A percentile compares a stretch with the other conserved stretches of the same genome.
Evolutionary conservation across 768 basidiomycete genomes (phyloP).

Genomic region (Mycena rebaudengoi): DNA sequence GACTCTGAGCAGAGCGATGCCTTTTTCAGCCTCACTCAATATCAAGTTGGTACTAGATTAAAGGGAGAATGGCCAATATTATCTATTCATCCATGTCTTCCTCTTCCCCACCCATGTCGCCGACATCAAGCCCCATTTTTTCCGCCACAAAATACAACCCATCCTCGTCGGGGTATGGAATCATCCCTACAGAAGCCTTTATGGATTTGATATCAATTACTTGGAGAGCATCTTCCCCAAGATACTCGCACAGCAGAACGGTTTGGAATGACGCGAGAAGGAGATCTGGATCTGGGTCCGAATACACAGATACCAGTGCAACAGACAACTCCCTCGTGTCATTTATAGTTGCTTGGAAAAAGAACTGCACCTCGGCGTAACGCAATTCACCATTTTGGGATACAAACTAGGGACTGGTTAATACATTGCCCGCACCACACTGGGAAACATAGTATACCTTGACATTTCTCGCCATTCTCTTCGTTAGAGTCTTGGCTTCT

Average conservation of each 20-base stretch:
- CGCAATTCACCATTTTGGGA: neutral
- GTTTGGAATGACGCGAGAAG: slow-evolving; percentile 16
- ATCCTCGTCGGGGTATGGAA: slow-evolving; percentile 3
- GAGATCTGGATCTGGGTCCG: slow-evolving; percentile 7
- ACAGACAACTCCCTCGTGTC: neutral
- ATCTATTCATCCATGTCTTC: neutral
- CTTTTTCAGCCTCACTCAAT: too few relatives aligned
- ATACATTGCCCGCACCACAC: too few relatives aligned
- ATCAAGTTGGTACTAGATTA: too few relatives aligned
- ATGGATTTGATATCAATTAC: slow-evolving; percentile 23
- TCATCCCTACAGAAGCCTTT: slow-evolving; percentile 20
- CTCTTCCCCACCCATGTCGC: neutral
- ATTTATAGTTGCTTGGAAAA: slow-evolving; percentile 24
- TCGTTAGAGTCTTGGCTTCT: neutral
- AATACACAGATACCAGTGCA: slow-evolving; percentile 15
- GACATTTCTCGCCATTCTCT: slow-evolving; percentile 6
- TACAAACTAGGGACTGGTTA: neutral
- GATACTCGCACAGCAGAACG: slow-evolving; percentile 14
- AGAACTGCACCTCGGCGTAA: slow-evolving; percentile 27
- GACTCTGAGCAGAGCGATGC: too few relatives aligned
- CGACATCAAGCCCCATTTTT: slow-evolving; percentile 2
- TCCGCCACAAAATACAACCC: slow-evolving; percentile 6
- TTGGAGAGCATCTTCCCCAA: neutral
- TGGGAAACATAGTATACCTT: too few relatives aligned
- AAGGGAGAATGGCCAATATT: too few relatives aligned